Conservation (phyloP, 129 eudicot genomes). For the Flaveria bidentis region DNA sequence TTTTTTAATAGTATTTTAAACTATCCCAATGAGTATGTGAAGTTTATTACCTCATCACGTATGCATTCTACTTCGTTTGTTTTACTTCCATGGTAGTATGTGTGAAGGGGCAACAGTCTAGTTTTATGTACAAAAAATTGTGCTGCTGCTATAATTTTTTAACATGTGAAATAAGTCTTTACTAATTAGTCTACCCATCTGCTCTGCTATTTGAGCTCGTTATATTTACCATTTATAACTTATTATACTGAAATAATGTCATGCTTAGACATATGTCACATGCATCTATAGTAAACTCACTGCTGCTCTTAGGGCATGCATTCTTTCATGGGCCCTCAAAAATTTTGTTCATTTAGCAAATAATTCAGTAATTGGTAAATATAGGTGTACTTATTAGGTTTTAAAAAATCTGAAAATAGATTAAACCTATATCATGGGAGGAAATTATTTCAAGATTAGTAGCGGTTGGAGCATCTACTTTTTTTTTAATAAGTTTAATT, state of each 20-base stretch:
- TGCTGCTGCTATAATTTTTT: background rate
- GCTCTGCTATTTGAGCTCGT: background rate
- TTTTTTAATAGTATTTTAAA: background rate
- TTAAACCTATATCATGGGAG: conserved; percentile 4
- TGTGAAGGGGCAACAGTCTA: background rate
- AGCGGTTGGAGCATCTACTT: background rate
- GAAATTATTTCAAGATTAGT: background rate
- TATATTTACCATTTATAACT: background rate
- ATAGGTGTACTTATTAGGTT: conserved; percentile 1
- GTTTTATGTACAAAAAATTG: background rate
- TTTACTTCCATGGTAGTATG: background rate
- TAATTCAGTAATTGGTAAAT: background rate
- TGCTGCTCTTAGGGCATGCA: background rate
- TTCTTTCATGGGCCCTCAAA: conserved; percentile 1
- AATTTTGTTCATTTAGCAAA: conserved; percentile 6
- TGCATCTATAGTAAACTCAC: conserved; percentile 23
- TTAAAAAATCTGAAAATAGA: conserved; percentile 15
- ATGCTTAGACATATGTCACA: conserved; percentile 10
- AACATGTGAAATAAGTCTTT: background rate
- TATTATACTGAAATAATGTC: background rate
- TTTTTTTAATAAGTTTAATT: background rate
- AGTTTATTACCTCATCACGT: conserved; percentile 12
- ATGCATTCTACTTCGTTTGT: background rate
- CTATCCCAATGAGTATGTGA: background rate
- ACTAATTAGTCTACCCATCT: background rate